These are phyloP conservation scores for Parathielavia appendiculata DNA, from an alignment of 495 filamentous ascomycete species.

Conservation along the genomic window DNA sequence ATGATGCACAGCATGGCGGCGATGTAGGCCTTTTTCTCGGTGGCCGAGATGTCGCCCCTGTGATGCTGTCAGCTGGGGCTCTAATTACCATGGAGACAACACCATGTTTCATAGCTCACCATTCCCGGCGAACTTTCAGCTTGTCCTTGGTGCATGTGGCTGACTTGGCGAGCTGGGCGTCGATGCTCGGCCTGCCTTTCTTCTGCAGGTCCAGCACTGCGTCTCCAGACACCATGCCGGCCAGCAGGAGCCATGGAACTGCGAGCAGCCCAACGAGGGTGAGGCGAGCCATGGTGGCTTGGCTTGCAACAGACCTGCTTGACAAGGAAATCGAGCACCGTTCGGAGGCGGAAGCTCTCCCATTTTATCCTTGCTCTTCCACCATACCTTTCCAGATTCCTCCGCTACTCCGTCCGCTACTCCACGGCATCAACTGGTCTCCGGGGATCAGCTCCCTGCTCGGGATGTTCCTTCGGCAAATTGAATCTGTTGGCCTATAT, in stretches of 20 bases:
- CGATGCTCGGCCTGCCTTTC: constrained; percentile 37
- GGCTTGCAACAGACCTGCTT: neutral
- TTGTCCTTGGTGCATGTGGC: constrained; percentile 46
- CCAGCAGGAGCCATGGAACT: constrained; percentile 28
- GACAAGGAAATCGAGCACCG: neutral
- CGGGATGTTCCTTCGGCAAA: constrained; percentile 15
- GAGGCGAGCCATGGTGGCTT: constrained; percentile 28
- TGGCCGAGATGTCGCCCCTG: constrained; percentile 48
- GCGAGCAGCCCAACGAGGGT: constrained; percentile 25
- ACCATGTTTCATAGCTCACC: constrained; percentile 37
- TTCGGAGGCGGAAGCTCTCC: neutral
- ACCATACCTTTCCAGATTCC: neutral
- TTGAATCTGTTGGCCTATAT: neutral
- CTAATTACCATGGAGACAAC: neutral
- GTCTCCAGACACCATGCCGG: constrained; percentile 31
- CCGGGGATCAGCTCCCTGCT: neutral
- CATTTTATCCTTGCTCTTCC: neutral
- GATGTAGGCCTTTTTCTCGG: constrained; percentile 56
- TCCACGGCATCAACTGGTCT: neutral
- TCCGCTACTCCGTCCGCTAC: neutral
- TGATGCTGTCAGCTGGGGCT: neutral
- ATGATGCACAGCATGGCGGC: constrained; percentile 62
- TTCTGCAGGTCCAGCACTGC: constrained; percentile 41
- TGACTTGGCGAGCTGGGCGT: constrained; percentile 40
- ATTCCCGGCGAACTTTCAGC: constrained; percentile 44